Percentiles rank a stretch among this genome's conserved stretches.
Conservation (phyloP, 768 basidiomycete species). For the Podaxis mareebaensis region DNA sequence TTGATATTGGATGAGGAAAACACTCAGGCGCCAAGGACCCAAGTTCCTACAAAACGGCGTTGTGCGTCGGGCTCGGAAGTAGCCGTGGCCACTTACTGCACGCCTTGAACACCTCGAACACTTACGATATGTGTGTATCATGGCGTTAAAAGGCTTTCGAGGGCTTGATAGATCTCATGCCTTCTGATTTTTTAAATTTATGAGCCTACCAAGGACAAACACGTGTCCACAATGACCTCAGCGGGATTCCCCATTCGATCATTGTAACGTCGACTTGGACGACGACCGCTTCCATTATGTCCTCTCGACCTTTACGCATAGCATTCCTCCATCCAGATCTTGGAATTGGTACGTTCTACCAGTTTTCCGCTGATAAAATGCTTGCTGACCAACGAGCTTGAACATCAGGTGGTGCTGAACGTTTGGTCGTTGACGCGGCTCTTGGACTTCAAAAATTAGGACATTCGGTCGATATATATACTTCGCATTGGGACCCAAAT, state of each 20-base stretch:
- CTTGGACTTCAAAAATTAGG: conserved; percentile 83
- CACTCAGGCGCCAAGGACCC: too few relatives aligned
- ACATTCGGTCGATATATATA: conserved; percentile 87
- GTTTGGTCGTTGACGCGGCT: conserved; percentile 93
- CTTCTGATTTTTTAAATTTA: background rate
- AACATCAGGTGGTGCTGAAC: conserved; percentile 85
- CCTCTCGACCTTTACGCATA: conserved; percentile 37
- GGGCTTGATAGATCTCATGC: background rate
- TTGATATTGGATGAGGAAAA: too few relatives aligned
- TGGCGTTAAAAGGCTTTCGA: too few relatives aligned
- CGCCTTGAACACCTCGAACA: too few relatives aligned
- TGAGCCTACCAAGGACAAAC: conserved; percentile 1
- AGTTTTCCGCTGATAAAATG: conserved; percentile 6
- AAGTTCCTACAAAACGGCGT: too few relatives aligned
- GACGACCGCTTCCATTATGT: conserved; percentile 6
- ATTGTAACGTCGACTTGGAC: background rate
- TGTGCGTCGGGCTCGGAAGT: too few relatives aligned
- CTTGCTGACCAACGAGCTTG: conserved; percentile 17
- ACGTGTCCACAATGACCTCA: conserved; percentile 13
- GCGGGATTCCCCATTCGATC: background rate
- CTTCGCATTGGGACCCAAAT: conserved; percentile 84
- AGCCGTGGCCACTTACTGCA: too few relatives aligned
- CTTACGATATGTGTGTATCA: too few relatives aligned
- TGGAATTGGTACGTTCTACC: conserved; percentile 71
- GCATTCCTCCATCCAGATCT: conserved; percentile 95